Conservation (phyloP, 768 basidiomycete species). For the Favolaschia claudopus region DNA sequence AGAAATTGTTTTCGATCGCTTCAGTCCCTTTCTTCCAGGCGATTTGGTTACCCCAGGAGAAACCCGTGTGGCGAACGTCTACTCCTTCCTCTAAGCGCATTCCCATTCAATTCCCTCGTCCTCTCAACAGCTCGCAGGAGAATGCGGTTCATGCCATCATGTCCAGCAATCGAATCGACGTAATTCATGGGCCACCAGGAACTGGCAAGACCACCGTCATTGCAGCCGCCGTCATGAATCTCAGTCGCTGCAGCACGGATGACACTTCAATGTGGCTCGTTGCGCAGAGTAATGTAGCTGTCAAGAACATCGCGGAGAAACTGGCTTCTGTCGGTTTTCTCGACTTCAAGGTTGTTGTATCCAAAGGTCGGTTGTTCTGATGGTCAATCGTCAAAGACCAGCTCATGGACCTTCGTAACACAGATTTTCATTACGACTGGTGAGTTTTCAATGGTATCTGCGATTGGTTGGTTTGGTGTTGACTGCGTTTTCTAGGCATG, state of each 20-base stretch:
- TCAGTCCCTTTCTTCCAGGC: background rate
- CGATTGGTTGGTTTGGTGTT: background rate
- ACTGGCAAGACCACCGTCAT: background rate
- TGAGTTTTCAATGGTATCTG: slow-evolving; percentile 43
- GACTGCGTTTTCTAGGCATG: slow-evolving; percentile 60
- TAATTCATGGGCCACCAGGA: background rate
- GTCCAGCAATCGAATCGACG: background rate
- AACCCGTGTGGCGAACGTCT: background rate
- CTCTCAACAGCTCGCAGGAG: background rate
- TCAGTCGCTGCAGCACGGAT: too few relatives aligned
- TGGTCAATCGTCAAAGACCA: too few relatives aligned
- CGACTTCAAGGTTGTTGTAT: slow-evolving; percentile 69
- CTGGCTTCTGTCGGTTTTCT: slow-evolving; percentile 53
- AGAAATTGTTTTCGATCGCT: background rate
- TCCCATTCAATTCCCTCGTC: background rate
- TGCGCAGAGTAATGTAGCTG: slow-evolving; percentile 80
- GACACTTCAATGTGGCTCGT: slow-evolving; percentile 63
- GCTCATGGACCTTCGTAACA: background rate
- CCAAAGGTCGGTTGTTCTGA: slow-evolving; percentile 36
- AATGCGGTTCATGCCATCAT: background rate
- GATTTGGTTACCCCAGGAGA: background rate
- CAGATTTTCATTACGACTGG: slow-evolving; percentile 71
- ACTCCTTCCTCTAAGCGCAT: background rate
- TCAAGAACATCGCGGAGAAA: slow-evolving; percentile 84
- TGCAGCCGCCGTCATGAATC: background rate